Evolutionary conservation across 2,329 filamentous ascomycete species (phyloP), one percentile per base, ranked within the genome.

Genomic region (Fusarium verticillioides): DNA sequence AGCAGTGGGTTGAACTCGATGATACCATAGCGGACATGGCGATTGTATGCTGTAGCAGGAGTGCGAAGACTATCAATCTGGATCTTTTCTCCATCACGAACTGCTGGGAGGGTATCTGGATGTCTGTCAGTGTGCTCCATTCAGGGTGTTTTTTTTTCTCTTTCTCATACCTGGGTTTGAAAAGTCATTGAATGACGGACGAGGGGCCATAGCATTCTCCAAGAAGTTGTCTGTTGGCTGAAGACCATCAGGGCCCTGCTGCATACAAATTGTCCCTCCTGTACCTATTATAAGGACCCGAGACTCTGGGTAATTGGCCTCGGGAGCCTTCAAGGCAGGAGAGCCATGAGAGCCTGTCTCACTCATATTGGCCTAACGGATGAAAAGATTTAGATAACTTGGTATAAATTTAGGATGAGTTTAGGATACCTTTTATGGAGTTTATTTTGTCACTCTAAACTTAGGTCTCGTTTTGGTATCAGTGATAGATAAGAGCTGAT

Each of bases 231-330:
- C 86, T 63, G 93, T 93, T 10, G 95, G 95, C 40, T 96, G 87
- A 60, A 97, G 90, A 2, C 95, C 95, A 74, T 94, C 90, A 13
- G 89, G 88, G 15, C 94, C 94, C 61, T 91, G 92, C 79, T 92
- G 91, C 95, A 98, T 97, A 84, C 94, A 97, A 78, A 97, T 97
- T 11, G 93, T 95, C 49, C 93, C 93, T 68, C 94, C 95, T 18
- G 95, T 97, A 85, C 97, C 96, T 82, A 97, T 94, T 78, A 97
- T 93, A 73, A 98, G 87, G 18, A 98, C 93, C 66, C 93, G 88
- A 30, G 94, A 94, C 81, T 97, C 94, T 16, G 92, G 92, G 65
- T 86, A 86, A 13, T 79, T 82, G 54, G 75, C 70, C 60, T 75
- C 76, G 36, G 67, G 70, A 16, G 67, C 61, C 23, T 63, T 54